Base-by-base conservation (phyloP, 2,329 filamentous ascomycete genomes). In the Fusarium sororula region DNA sequence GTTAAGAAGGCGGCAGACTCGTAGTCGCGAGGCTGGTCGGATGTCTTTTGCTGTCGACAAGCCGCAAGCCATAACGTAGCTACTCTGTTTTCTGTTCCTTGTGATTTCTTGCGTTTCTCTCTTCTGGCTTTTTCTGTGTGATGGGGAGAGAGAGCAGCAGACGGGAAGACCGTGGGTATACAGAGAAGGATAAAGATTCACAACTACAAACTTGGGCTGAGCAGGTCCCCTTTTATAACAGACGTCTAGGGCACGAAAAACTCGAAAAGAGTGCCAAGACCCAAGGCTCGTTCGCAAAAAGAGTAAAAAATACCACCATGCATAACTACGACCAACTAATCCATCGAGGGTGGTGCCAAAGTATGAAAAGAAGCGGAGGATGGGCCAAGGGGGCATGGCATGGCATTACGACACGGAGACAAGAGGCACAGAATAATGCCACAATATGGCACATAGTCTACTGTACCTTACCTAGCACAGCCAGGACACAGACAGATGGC, bases 1-100 rank as follows among this genome's bases (percentile, higher is more conserved):
- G 73, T 78, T 78, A 59, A 78, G 73, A 57, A 77, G 68, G 50
- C 76, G 76, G 76, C 76, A 77, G 71, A 77, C 73, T 73, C 72
- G 72, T 68, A 78, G 73, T 76, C 73, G 74, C 68, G 71, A 76
- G 66, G 70, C 67, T 73, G 74, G 68, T 69, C 73, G 76, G 75
- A 65, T 73, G 67, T 78, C 66, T 75, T 63, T 75, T 74, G 48
- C 68, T 70, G 57, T 72, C 55, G 76, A 77, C 70, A 76, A 77
- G 50, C 72, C 74, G 56, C 72, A 74, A 78, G 76, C 73, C 76
- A 78, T 78, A 66, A 78, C 76, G 76, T 60, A 75, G 64, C 58
- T 70, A 55, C 59, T 70, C 41, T 65, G 60, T 57, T 45, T 64
- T 48, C 58, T 60, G 41, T 50, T 70, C 41, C 63, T 50, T 47